phyloP scores from a whole-genome alignment of 352 stramenopile genomes.

The Peronospora tabacina region DNA sequence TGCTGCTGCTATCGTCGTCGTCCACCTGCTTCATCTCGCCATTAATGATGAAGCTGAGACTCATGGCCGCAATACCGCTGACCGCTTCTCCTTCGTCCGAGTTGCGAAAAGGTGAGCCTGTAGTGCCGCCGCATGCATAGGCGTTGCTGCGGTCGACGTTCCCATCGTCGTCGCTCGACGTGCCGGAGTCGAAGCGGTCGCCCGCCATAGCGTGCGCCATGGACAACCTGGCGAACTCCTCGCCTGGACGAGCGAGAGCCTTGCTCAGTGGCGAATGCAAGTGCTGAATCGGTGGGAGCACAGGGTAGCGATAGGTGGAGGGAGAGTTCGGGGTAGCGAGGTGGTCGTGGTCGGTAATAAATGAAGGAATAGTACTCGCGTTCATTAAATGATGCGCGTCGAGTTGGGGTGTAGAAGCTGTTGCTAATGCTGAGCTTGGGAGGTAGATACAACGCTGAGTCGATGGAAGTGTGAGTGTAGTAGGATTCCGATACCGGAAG shows the following conservation, averaged over 20 bases:
- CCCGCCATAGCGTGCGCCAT: conserved; percentile 25
- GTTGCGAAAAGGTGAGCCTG: conserved; percentile 14
- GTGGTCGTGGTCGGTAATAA: conserved; percentile 27
- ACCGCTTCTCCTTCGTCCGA: conserved; percentile 34
- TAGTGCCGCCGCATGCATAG: conserved; percentile 1
- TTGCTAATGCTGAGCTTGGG: conserved; percentile 15
- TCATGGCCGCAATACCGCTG: conserved; percentile 66
- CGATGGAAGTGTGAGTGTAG: conserved; percentile 22
- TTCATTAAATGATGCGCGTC: conserved; percentile 24
- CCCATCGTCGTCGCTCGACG: conserved; percentile 29
- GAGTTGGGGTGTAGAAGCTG: conserved; percentile 27
- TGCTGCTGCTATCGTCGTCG: conserved; percentile 32
- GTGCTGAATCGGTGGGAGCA: conserved; percentile 21
- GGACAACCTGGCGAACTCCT: conserved; percentile 12
- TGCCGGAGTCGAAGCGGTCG: conserved; percentile 24
- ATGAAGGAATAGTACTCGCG: conserved; percentile 36
- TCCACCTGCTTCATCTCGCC: conserved; percentile 36
- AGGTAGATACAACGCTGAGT: conserved; percentile 30
- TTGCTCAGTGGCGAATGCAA: conserved; percentile 26
- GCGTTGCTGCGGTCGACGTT: conserved; percentile 23
- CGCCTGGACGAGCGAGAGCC: conserved; percentile 19
- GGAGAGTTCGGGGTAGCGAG: conserved; percentile 15
- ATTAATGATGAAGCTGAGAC: conserved; percentile 81
- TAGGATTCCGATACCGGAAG: conserved; percentile 37
- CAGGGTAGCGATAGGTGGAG: conserved; percentile 12